Conservation (phyloP, 1,284 basidiomycete species). For the Xerocomus minutiporus region DNA sequence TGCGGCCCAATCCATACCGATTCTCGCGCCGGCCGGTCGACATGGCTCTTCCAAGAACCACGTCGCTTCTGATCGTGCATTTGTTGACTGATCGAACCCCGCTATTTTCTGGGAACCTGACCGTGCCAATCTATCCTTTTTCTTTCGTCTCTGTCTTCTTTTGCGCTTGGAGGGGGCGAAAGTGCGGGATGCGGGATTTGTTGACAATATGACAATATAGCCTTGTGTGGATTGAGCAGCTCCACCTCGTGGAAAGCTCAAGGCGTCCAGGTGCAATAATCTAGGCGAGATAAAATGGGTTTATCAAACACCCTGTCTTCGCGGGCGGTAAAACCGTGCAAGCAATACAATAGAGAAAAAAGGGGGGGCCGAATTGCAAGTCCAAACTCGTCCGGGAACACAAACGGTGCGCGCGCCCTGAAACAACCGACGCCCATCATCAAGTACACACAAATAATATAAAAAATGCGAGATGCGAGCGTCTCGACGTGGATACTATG, state of each 20-base stretch:
- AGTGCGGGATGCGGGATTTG: constrained; percentile 8
- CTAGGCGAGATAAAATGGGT: neutral
- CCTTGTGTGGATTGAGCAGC: constrained; percentile 11
- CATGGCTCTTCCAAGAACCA: neutral
- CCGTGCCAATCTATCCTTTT: constrained; percentile 1
- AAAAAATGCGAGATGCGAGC: neutral
- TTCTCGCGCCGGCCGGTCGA: neutral
- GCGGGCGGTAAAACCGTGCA: neutral
- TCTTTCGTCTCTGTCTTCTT: neutral
- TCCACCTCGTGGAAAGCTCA: constrained; percentile 10
- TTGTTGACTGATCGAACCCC: neutral
- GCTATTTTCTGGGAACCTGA: constrained; percentile 11
- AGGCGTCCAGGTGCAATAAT: neutral
- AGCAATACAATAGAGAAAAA: neutral
- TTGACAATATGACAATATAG: constrained; percentile 14
- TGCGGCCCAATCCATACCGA: neutral
- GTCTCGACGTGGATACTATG: neutral
- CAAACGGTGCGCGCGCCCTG: neutral
- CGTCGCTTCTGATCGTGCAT: neutral
- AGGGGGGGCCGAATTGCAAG: neutral
- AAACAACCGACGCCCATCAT: neutral
- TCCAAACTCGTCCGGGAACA: neutral
- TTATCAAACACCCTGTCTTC: neutral
- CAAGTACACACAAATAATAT: neutral
- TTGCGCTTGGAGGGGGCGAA: constrained; percentile 4